Percentiles rank a stretch among this genome's conserved stretches.
Evolutionary conservation across 2,329 filamentous ascomycete species (phyloP).

Genomic region (Torrubiella hemipterigena): DNA sequence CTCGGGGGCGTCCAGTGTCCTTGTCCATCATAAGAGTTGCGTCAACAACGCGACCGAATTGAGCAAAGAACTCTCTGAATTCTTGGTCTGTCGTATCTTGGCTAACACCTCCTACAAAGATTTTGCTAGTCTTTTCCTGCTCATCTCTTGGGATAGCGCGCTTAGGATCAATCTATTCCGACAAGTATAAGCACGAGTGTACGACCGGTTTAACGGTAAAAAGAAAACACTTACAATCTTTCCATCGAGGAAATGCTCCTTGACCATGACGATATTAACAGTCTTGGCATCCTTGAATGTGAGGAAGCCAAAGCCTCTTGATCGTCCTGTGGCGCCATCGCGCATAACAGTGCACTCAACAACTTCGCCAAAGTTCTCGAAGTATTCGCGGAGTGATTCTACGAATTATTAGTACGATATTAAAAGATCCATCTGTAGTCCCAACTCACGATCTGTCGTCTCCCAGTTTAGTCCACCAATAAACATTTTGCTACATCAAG

Average conservation of each 20-base stretch:
- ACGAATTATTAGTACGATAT: conserved; percentile 5
- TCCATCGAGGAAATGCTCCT: conserved; percentile 94
- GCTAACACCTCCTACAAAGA: conserved; percentile 94
- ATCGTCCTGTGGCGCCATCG: conserved; percentile 85
- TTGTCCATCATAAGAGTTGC: conserved; percentile 99
- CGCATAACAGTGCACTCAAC: conserved; percentile 99
- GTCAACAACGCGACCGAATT: conserved; percentile 92
- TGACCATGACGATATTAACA: conserved; percentile 99
- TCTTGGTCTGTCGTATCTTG: conserved; percentile 95
- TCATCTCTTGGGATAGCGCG: conserved; percentile 94
- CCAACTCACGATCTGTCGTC: conserved; percentile 81
- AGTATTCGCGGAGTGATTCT: conserved; percentile 97
- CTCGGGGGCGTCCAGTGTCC: conserved; percentile 90
- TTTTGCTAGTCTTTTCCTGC: conserved; percentile 96
- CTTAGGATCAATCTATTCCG: conserved; percentile 99
- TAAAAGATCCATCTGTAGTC: not conserved
- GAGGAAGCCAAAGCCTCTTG: conserved; percentile 91
- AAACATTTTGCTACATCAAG: conserved; percentile 99
- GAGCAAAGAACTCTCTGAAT: conserved; percentile 92
- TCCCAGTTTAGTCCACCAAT: conserved; percentile 99
- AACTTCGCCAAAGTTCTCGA: conserved; percentile 95
- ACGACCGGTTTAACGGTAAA: conserved; percentile 11
- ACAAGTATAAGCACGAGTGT: too few relatives aligned
- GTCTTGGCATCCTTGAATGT: conserved; percentile 97
- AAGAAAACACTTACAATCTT: conserved; percentile 67